Percentiles rank a stretch among this genome's conserved stretches.
Conservation (phyloP, 805 yeast genomes). For the Lipomyces anomalus region DNA sequence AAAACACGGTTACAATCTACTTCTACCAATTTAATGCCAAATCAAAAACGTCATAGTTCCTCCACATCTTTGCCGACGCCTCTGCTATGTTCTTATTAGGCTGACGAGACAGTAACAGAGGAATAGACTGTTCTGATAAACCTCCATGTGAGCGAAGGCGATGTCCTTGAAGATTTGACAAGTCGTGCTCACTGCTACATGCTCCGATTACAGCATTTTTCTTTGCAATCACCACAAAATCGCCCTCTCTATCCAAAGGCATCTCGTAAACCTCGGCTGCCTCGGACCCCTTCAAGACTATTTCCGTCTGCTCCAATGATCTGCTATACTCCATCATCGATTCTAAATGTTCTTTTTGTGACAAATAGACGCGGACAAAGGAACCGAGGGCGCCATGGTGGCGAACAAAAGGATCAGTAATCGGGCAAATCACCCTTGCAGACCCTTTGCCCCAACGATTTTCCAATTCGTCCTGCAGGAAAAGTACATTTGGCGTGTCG, state of each 20-base stretch:
- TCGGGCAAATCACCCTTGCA: not conserved
- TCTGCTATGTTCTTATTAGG: too few species aligned
- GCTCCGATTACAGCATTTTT: not conserved
- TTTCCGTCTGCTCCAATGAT: not conserved
- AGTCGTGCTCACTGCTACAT: not conserved
- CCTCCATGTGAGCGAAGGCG: not conserved
- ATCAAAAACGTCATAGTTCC: not conserved
- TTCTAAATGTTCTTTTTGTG: too few species aligned
- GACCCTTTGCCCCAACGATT: not conserved
- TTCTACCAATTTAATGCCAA: not conserved
- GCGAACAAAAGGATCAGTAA: not conserved
- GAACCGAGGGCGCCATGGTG: not conserved
- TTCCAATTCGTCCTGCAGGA: not conserved
- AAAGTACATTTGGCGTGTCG: not conserved
- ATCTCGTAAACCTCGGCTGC: not conserved
- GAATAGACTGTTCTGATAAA: not conserved
- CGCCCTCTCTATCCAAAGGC: not conserved
- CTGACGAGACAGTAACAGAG: not conserved
- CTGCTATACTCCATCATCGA: not conserved
- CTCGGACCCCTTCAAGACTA: not conserved
- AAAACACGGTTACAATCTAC: too few species aligned
- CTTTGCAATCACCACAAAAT: not conserved
- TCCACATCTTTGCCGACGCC: not conserved
- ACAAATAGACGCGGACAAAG: not conserved
- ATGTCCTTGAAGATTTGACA: not conserved